Conservation (phyloP, 2,329 filamentous ascomycete species). For the Calonectria hawksworthii region DNA sequence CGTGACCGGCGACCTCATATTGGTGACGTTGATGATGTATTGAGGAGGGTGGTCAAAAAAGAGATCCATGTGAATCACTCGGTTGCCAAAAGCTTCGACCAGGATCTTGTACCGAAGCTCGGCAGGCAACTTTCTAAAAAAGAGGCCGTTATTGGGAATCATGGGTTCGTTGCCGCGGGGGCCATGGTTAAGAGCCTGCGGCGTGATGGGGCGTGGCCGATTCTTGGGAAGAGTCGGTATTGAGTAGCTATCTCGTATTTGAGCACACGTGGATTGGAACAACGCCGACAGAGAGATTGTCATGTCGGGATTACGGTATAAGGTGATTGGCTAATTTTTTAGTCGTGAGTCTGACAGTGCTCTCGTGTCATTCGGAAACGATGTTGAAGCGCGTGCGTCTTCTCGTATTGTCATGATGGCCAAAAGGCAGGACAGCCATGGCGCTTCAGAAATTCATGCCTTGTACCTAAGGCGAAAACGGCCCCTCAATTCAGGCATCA, state of each 20-base stretch:
- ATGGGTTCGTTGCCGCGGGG: not conserved
- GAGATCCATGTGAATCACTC: constrained; percentile 44
- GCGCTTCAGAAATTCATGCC: not conserved
- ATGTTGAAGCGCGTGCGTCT: not conserved
- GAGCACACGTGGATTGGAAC: not conserved
- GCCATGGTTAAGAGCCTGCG: not conserved
- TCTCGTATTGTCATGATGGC: not conserved
- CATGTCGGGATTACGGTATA: not conserved
- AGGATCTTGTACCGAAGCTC: constrained; percentile 46
- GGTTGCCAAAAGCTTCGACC: constrained; percentile 37
- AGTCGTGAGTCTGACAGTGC: not conserved
- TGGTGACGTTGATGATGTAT: not conserved
- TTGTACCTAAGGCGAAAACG: not conserved
- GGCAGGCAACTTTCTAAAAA: constrained; percentile 41
- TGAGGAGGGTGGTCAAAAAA: constrained; percentile 30
- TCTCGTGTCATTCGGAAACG: not conserved
- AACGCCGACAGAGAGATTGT: not conserved
- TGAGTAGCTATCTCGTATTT: not conserved
- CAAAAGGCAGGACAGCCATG: not conserved
- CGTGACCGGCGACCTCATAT: not conserved
- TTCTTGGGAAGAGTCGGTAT: constrained; percentile 3
- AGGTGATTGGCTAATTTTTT: not conserved
- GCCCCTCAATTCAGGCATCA: constrained; percentile 13
- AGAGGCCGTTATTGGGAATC: constrained; percentile 34
- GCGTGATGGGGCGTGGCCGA: constrained; percentile 11